Evolutionary conservation across 441 rosid species (phyloP), one percentile per base, ranked within the genome.

Genomic region (Eruca vesicaria): DNA sequence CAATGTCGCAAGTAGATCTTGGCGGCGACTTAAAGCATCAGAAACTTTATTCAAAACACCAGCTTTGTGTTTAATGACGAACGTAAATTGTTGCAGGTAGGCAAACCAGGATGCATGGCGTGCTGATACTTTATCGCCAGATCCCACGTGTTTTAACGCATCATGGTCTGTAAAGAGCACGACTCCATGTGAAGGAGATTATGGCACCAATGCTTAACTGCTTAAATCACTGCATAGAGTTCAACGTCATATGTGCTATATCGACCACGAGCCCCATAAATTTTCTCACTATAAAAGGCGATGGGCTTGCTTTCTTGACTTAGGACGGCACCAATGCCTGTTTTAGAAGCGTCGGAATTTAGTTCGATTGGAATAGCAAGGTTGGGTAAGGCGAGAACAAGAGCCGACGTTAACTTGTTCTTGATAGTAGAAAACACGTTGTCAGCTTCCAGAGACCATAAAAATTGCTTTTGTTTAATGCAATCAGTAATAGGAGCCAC

Each of bases 361-460:
- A 38, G 48, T 12, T 38, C 48, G 0, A 38, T 11, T 4, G 48
- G 48, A 3, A 38, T 0, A 3, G 48, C 0, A 4, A 12, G 12
- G 6, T 38, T 38, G 15, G 48, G 15, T 1, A 38, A 38, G 0
- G 99, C 96, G 12, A 38, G 48, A 1, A 38, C 48, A 3, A 15
- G 48, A 1, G 15, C 48, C n/a, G 15, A 11, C 1, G 15, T 38
- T 0, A 38, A 1, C 15, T 38, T 38, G 48, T 1, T 11, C 15
- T 38, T 38, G 1, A 38, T 38, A 11, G 48, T 38, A 3, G 5
- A 2, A 12, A 38, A 38, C 5, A 15, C 48, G 3, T 0, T 4
- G 6, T 12, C 48, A 4, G 48, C 48, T 12, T 38, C 48, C 5
- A 6, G 15, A 0, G 48, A 12, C 48, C 48, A 38, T 0, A 4